Evolutionary conservation across 1,139 yeast species (phyloP).

Genomic region (Pichia sp.): DNA sequence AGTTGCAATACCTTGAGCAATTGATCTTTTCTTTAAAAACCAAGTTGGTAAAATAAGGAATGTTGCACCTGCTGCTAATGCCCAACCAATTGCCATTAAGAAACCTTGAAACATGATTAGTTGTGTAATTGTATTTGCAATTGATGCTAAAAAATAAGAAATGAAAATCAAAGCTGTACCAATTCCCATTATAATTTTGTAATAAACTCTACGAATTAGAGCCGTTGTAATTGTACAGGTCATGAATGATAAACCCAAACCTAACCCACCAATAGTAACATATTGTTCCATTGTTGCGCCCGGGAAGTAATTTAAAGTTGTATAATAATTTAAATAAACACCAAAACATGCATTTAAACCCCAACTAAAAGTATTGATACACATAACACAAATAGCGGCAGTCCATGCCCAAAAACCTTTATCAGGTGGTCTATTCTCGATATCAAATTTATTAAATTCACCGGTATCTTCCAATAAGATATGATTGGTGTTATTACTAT

Average conservation of each 20-base stretch:
- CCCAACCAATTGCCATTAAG: slow-evolving; percentile 54
- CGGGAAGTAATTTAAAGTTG: slow-evolving; percentile 41
- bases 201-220: slow-evolving; percentile 30
- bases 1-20: slow-evolving; percentile 50
- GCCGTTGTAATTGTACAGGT: slow-evolving; percentile 48
- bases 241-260: slow-evolving; percentile 51
- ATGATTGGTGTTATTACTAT: background rate
- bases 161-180: slow-evolving; percentile 50
- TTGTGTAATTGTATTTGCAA: slow-evolving; percentile 53
- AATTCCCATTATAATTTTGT: slow-evolving; percentile 34
- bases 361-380: slow-evolving; percentile 53
- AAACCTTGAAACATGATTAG: slow-evolving; percentile 67
- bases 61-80: slow-evolving; percentile 55
- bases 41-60: slow-evolving; percentile 51
- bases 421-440: slow-evolving; percentile 49
- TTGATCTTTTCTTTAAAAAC: slow-evolving; percentile 51
- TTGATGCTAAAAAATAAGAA: slow-evolving; percentile 60
- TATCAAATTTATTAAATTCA: slow-evolving; percentile 29
- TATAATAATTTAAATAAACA: slow-evolving; percentile 55
- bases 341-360: slow-evolving; percentile 70
- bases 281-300: slow-evolving; percentile 56
- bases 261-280: slow-evolving; percentile 66
- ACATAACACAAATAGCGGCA: slow-evolving; percentile 47
- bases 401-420: slow-evolving; percentile 67
- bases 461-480: slow-evolving; percentile 22